These are phyloP conservation scores for Leishmania guyanensis DNA, from an alignment of 208 protist species.

Conservation along the genomic window DNA sequence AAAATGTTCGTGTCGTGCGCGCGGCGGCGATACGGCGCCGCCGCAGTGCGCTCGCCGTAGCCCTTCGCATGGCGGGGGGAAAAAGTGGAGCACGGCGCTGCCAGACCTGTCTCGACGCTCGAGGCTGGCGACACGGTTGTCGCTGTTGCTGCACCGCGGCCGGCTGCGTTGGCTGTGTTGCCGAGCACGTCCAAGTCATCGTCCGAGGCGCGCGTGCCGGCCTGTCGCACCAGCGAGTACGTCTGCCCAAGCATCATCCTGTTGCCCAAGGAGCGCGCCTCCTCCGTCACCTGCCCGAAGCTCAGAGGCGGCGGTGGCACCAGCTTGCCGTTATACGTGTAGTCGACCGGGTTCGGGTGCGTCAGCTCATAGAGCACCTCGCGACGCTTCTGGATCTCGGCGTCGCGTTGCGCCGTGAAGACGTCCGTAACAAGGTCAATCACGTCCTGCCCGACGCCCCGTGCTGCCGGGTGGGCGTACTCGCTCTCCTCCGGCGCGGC, in stretches of 20 bases:
- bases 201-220: slow-evolving; percentile 48
- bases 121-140: slow-evolving; percentile 20
- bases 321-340: slow-evolving; percentile 85
- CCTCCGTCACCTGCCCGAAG: slow-evolving; percentile 81
- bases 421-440: slow-evolving; percentile 89
- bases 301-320: slow-evolving; percentile 86
- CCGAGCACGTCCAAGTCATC: slow-evolving; percentile 17
- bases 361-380: slow-evolving; percentile 84
- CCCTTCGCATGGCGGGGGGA: neutral
- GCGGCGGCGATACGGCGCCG: slow-evolving; percentile 34
- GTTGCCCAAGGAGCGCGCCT: slow-evolving; percentile 66
- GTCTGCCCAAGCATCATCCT: slow-evolving; percentile 74
- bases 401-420: slow-evolving; percentile 71
- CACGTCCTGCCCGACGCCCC: slow-evolving; percentile 74
- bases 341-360: slow-evolving; percentile 80
- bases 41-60: neutral
- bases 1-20: slow-evolving; percentile 66
- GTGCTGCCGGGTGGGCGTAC: slow-evolving; percentile 49
- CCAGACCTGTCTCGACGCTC: slow-evolving; percentile 17
- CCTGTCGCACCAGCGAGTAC: slow-evolving; percentile 78
- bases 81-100: slow-evolving; percentile 1
- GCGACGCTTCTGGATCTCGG: slow-evolving; percentile 54
- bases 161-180: neutral
- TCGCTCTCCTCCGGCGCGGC: slow-evolving; percentile 29
- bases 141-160: neutral